phyloP scores from a whole-genome alignment of 2,329 filamentous ascomycete species.

The Beauveria sp. region DNA sequence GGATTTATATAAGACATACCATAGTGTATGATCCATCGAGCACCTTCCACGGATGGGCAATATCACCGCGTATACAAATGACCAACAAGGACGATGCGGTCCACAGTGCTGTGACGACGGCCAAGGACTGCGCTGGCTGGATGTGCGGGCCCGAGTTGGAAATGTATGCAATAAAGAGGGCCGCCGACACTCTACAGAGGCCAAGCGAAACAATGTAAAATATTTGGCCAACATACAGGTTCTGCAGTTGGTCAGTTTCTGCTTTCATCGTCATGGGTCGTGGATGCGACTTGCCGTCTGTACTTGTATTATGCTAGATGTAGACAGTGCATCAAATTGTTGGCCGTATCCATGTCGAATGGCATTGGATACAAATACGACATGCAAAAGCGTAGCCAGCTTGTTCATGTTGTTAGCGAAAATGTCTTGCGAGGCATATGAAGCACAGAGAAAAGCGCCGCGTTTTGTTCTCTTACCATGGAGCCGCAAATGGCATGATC shows the following conservation, averaged over 20 bases:
- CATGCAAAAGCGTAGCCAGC: background rate
- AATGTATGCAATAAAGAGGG: background rate
- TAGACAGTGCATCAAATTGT: background rate
- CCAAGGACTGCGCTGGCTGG: background rate
- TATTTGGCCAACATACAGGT: background rate
- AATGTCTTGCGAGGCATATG: background rate
- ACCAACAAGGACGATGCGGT: background rate
- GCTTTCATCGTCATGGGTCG: too few relatives aligned
- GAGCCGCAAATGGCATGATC: constrained; percentile 11
- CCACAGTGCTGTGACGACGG: background rate
- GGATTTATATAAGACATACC: background rate
- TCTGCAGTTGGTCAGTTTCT: background rate
- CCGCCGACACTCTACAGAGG: background rate
- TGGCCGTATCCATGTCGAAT: background rate
- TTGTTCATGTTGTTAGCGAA: background rate
- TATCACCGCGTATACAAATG: background rate
- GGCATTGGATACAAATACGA: background rate
- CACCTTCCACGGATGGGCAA: background rate
- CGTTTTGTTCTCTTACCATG: constrained; percentile 4
- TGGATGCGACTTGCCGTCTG: background rate
- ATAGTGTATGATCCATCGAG: background rate
- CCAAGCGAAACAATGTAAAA: constrained; percentile 2
- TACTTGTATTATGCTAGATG: background rate
- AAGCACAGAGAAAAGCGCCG: too few relatives aligned
- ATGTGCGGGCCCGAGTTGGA: background rate